A percentile compares a stretch with the other conserved stretches of the same genome.
phyloP scores from a whole-genome alignment of 257 asterid species.

The Penstemon eatonii region DNA sequence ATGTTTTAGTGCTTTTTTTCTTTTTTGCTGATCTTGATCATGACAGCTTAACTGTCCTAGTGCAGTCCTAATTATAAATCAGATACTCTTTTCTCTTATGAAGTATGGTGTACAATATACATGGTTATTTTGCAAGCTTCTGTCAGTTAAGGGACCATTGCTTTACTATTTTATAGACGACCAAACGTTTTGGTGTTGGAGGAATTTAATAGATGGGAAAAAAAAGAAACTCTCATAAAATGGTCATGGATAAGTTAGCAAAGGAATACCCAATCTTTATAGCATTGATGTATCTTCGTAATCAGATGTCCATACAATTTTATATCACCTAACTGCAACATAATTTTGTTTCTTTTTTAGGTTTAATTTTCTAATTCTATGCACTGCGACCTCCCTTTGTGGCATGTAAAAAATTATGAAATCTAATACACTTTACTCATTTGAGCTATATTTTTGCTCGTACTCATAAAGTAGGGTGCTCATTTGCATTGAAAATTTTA shows the following conservation, averaged over 20 bases:
- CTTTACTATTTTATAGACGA: neutral
- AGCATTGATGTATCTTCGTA: too few species aligned
- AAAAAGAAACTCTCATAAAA: neutral
- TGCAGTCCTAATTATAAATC: neutral
- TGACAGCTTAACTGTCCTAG: neutral
- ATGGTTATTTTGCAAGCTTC: slow-evolving; percentile 5
- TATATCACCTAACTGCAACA: too few species aligned
- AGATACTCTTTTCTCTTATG: neutral
- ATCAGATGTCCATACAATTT: too few species aligned
- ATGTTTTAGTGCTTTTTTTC: neutral
- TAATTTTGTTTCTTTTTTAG: too few species aligned
- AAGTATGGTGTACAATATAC: neutral
- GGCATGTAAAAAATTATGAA: too few species aligned
- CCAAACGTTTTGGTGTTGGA: neutral
- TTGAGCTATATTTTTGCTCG: too few species aligned
- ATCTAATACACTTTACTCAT: too few species aligned
- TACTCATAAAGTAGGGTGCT: too few species aligned
- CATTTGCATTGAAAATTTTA: too few species aligned
- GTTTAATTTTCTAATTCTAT: too few species aligned
- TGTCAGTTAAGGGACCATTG: neutral
- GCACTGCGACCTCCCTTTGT: too few species aligned
- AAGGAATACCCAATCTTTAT: too few species aligned
- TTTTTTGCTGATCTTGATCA: slow-evolving; percentile 17
- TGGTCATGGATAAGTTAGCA: neutral
- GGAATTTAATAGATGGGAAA: neutral